These are phyloP conservation scores for Akanthomyces uredinophilus DNA, from an alignment of 2,329 filamentous ascomycete genomes.

Conservation along the genomic window DNA sequence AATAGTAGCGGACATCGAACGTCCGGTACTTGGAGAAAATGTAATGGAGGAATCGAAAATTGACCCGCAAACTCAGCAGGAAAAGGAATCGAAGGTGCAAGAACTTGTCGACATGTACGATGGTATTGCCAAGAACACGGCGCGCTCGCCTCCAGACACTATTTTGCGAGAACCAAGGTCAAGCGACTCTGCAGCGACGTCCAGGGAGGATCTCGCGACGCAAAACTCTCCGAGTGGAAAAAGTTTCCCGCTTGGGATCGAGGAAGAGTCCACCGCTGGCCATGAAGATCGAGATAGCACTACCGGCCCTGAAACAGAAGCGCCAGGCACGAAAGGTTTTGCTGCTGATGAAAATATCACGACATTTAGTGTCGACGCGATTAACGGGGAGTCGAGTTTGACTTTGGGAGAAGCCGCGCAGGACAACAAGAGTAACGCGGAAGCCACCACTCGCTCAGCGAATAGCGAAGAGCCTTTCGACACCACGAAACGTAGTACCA, in stretches of 20 bases:
- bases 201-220: neutral
- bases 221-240: neutral
- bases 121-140: conserved; percentile 30
- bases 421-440: neutral
- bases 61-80: neutral
- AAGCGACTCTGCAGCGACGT: neutral
- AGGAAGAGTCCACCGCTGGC: neutral
- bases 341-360: neutral
- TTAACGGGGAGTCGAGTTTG: neutral
- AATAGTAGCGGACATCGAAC: no score
- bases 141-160: neutral
- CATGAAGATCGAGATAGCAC: neutral
- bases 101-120: conserved; percentile 48
- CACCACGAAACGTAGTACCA: neutral
- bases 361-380: neutral
- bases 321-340: neutral
- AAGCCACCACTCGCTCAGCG: neutral
- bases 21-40: neutral
- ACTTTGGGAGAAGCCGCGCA: no score
- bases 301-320: no score
- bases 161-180: neutral
- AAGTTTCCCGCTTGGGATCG: neutral
- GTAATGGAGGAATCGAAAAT: neutral
- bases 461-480: neutral
- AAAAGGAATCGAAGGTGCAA: conserved; percentile 42